Evolutionary conservation across 169 alveolate species (phyloP), one percentile per base, ranked within the genome.

Genomic region (Plasmodium vivax): DNA sequence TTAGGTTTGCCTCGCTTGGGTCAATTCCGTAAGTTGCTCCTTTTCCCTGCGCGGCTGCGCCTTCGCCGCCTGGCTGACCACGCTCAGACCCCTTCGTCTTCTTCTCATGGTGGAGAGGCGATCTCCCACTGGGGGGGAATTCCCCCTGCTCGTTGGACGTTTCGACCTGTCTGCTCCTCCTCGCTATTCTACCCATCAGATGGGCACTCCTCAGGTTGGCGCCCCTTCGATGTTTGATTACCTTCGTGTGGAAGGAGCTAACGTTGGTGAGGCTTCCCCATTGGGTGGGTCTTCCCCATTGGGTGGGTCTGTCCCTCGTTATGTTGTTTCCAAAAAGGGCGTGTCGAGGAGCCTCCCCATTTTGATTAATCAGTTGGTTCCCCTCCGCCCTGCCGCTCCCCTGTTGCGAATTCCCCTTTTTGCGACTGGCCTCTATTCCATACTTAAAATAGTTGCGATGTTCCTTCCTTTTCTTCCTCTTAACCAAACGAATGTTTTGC

Each of bases 401-500:
- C 12, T 27, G 2, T 0, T 5, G 34, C 2, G 27, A 5, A 16
- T 82, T 58, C 23, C 38, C 43, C 5, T 79, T 79, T 79, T 32
- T 8, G 7, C 23, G 43, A 51, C n/a, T 38, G 54, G 19, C 32
- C 23, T 19, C 34, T 9, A 84, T 72, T 9, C 75, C 75, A 72
- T 45, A 73, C 75, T 84, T 84, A 27, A 71, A 84, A 73, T 47
- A 84, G 79, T 73, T 84, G 14, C 43, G 45, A 45, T 72, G 84
- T 45, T 71, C 51, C 54, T 72, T 84, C 77, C 54, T 84, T 84
- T 84, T 84, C 56, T 74, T 84, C 36, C 84, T 84, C 79, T 72
- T 84, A 41, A 84, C 34, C 5, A 72, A 72, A 84, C 34, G 36
- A 27, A 84, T 38, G 16, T 43, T 71, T 54, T 84, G 75, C 56